phyloP scores from a whole-genome alignment of 1,139 yeast species.

The Candida sp. region DNA sequence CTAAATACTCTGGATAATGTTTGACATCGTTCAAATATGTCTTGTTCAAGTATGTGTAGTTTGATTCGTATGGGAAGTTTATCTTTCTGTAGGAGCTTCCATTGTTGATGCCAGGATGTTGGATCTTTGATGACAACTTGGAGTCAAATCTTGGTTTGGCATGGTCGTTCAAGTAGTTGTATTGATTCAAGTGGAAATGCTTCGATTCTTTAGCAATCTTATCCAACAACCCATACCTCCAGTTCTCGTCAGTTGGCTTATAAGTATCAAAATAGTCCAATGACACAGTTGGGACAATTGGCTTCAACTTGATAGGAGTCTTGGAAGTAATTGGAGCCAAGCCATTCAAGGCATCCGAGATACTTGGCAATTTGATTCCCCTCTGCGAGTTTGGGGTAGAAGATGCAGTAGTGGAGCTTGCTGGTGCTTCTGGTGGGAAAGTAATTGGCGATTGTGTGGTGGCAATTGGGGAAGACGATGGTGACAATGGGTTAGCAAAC shows the following conservation, averaged over 20 bases:
- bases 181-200: constrained; percentile 32
- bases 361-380: constrained; percentile 39
- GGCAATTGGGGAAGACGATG: constrained; percentile 33
- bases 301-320: constrained; percentile 31
- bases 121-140: constrained; percentile 40
- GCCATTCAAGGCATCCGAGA: constrained; percentile 38
- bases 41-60: constrained; percentile 53
- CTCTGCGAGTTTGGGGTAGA: neutral
- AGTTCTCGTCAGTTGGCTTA: constrained; percentile 51
- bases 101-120: constrained; percentile 26
- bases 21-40: constrained; percentile 50
- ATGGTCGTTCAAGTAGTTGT: constrained; percentile 32
- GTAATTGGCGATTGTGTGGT: constrained; percentile 23
- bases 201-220: constrained; percentile 37
- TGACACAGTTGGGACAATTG: constrained; percentile 49
- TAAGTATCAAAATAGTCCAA: constrained; percentile 52
- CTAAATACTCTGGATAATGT: constrained; percentile 52
- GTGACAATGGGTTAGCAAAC: constrained; percentile 32
- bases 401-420: neutral
- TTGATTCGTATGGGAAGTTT: constrained; percentile 59
- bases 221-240: constrained; percentile 49
- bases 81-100: constrained; percentile 35
- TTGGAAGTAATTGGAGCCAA: constrained; percentile 26
- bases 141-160: constrained; percentile 46
- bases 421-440: constrained; percentile 15